phyloP scores from a whole-genome alignment of 129 eudicot genomes.

The Logfia minima region DNA sequence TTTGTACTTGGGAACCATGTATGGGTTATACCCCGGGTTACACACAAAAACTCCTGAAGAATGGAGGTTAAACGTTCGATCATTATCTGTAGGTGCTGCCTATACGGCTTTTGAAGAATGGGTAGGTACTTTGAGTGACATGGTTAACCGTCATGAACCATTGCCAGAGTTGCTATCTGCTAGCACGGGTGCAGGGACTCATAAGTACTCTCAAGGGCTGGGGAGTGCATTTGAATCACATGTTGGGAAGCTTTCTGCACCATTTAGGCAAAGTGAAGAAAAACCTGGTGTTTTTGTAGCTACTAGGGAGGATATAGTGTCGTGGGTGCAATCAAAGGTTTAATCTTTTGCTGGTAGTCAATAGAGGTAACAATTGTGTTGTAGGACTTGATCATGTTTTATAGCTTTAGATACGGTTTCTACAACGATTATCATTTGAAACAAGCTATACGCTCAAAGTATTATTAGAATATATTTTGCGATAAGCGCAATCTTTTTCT shows the following conservation, averaged over 20 bases:
- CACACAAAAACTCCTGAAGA: constrained; percentile 61
- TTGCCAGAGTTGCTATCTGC: constrained; percentile 56
- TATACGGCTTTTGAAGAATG: constrained; percentile 74
- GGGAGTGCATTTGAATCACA: constrained; percentile 50
- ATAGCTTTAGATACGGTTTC: constrained; percentile 39
- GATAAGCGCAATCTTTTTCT: neutral
- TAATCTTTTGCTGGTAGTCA: constrained; percentile 28
- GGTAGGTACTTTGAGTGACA: constrained; percentile 51
- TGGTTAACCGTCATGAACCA: constrained; percentile 53
- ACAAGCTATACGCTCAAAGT: constrained; percentile 28
- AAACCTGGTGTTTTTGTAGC: constrained; percentile 66
- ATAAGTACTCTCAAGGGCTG: constrained; percentile 63
- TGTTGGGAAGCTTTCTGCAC: constrained; percentile 51
- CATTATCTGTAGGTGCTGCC: constrained; percentile 73
- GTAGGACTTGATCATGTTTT: constrained; percentile 30
- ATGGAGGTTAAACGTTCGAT: constrained; percentile 69
- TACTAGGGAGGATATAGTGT: constrained; percentile 55
- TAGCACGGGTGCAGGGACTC: constrained; percentile 67
- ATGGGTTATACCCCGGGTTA: constrained; percentile 60
- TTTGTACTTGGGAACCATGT: constrained; percentile 55
- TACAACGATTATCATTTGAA: constrained; percentile 26
- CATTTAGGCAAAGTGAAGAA: constrained; percentile 58
- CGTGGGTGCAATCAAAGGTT: constrained; percentile 59
- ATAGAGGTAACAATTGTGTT: constrained; percentile 23
- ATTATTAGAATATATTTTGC: constrained; percentile 20